phyloP scores from a whole-genome alignment of 2,329 filamentous ascomycete species.

The Aspergillus latus region DNA sequence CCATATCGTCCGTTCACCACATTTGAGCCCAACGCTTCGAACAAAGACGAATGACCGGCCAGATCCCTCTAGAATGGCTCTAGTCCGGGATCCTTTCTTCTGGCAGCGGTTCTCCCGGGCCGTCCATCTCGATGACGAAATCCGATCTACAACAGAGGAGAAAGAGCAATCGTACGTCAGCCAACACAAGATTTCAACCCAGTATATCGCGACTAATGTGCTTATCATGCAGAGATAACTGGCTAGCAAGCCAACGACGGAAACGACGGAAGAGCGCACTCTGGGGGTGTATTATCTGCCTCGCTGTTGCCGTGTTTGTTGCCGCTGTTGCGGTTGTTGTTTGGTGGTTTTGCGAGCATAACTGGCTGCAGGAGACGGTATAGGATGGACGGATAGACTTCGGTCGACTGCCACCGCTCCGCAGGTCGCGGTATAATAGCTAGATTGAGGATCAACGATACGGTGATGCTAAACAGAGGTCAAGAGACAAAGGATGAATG shows the following conservation, averaged over 20 bases:
- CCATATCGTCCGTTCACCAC: too few species aligned
- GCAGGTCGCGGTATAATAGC: too few species aligned
- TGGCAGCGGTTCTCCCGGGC: slow-evolving; percentile 61
- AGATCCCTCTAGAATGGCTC: slow-evolving; percentile 41
- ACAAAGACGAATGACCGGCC: neutral
- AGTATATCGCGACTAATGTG: neutral
- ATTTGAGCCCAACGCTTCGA: neutral
- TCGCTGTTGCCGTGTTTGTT: slow-evolving; percentile 34
- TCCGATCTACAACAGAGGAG: slow-evolving; percentile 23
- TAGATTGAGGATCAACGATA: neutral
- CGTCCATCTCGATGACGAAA: slow-evolving; percentile 57
- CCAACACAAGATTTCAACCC: neutral
- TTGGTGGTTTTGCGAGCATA: slow-evolving; percentile 42
- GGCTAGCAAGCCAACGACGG: slow-evolving; percentile 52
- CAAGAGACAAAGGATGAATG: too few species aligned
- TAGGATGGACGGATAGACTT: neutral
- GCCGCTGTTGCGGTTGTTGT: slow-evolving; percentile 43
- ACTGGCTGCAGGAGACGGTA: slow-evolving; percentile 28
- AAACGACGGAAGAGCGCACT: slow-evolving; percentile 53
- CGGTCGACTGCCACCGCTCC: too few species aligned
- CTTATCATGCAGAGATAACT: slow-evolving; percentile 46
- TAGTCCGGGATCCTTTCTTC: slow-evolving; percentile 58
- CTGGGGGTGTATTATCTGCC: slow-evolving; percentile 37
- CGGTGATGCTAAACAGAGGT: too few species aligned
- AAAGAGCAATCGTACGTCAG: slow-evolving; percentile 24